phyloP scores from a whole-genome alignment of 2,329 filamentous ascomycete genomes.

The Neocucurbitaria cava region DNA sequence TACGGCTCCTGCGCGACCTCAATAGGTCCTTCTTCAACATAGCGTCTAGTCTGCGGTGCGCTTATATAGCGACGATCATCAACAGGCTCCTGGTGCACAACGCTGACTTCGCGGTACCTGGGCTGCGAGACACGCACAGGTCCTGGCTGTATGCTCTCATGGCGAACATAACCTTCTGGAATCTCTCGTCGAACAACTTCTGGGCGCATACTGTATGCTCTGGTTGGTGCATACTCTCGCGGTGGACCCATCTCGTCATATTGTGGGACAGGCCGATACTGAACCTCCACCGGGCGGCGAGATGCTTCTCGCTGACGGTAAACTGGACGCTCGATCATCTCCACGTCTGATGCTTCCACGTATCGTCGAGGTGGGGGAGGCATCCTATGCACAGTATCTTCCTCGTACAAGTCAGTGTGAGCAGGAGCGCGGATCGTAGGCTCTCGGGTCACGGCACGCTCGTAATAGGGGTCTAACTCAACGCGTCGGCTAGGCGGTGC shows the following conservation, averaged over 20 bases:
- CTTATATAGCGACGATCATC: conserved; percentile 44
- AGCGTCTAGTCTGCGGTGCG: conserved; percentile 44
- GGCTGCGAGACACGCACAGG: conserved; percentile 39
- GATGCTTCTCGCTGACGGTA: conserved; percentile 67
- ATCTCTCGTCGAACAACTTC: conserved; percentile 45
- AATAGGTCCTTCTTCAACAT: conserved; percentile 50
- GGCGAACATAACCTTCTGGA: conserved; percentile 43
- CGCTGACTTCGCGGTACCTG: conserved; percentile 51
- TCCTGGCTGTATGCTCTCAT: conserved; percentile 53
- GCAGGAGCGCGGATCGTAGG: conserved; percentile 58
- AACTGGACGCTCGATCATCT: conserved; percentile 59
- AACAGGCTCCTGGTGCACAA: conserved; percentile 45
- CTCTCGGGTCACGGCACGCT: conserved; percentile 64
- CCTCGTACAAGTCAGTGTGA: conserved; percentile 58
- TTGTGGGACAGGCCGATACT: conserved; percentile 39
- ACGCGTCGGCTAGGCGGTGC: conserved; percentile 57
- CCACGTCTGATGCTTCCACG: conserved; percentile 68
- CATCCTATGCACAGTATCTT: conserved; percentile 47
- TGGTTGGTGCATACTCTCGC: conserved; percentile 38
- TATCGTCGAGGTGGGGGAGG: conserved; percentile 57
- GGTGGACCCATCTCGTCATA: conserved; percentile 49
- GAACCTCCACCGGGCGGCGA: conserved; percentile 53
- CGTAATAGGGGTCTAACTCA: conserved; percentile 69
- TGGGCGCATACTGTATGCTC: conserved; percentile 51
- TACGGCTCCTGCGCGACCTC: conserved; percentile 40